phyloP scores from a whole-genome alignment of 352 stramenopile genomes.

The Pythium vanterpoolii region DNA sequence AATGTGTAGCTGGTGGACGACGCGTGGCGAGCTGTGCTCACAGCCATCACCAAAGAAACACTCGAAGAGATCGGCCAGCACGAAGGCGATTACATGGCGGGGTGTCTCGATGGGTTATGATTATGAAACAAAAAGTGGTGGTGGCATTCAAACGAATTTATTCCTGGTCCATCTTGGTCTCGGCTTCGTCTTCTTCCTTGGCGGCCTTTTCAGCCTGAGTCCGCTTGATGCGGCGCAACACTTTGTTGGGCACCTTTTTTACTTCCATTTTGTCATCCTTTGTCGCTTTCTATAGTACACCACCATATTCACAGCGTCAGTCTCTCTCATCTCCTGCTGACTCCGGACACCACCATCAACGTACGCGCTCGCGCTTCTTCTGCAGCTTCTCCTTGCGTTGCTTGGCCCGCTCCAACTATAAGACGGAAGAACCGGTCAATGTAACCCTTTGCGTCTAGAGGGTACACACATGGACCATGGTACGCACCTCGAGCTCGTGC shows the following conservation, averaged over 20 bases:
- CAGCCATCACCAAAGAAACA: slow-evolving; percentile 61
- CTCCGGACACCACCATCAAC: neutral
- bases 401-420: slow-evolving; percentile 26
- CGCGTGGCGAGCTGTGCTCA: slow-evolving; percentile 49
- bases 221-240: slow-evolving; percentile 34
- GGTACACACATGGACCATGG: neutral
- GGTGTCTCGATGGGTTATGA: slow-evolving; percentile 58
- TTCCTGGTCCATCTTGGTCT: slow-evolving; percentile 21
- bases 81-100: slow-evolving; percentile 55
- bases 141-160: too few species aligned
- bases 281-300: slow-evolving; percentile 20
- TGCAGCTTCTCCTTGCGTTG: slow-evolving; percentile 34
- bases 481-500: slow-evolving; percentile 33
- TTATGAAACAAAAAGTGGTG: neutral
- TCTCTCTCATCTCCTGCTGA: neutral
- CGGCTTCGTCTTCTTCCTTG: slow-evolving; percentile 13
- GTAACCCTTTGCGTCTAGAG: neutral
- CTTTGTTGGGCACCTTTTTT: slow-evolving; percentile 44
- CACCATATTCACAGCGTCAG: neutral
- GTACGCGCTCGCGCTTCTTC: slow-evolving; percentile 35
- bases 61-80: slow-evolving; percentile 62
- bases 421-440: neutral
- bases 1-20: slow-evolving; percentile 46
- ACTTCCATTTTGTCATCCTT: slow-evolving; percentile 29
- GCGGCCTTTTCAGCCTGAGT: slow-evolving; percentile 27